Evolutionary conservation across 1,284 basidiomycete species (phyloP), one percentile per base, ranked within the genome.

Genomic region (Coniophora puteana): DNA sequence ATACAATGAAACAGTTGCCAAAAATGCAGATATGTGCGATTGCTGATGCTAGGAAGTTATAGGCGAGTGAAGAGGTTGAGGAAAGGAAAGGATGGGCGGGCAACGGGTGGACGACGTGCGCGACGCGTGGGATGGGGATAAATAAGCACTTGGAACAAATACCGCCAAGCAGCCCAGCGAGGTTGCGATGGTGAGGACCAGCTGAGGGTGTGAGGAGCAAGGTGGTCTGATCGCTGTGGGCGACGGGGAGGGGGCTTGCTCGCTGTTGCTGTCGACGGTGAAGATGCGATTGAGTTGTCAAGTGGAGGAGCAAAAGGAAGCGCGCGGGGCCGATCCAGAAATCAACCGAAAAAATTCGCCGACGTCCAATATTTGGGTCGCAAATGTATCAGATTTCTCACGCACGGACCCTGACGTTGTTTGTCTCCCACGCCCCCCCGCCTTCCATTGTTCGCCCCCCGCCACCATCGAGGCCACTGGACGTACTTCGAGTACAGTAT

Each of bases 251-350:
- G 42, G 49, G 48, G 52, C 46, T 54, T 55, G 57, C 47, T 51
- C 62, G 50, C 51, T 62, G 57, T 46, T 48, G 46, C 36, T 49
- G 61, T 62, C 62, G 52, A 52, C 54, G 59, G 37, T 29, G 31
- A 36, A 39, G 32, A 28, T 40, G 61, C 57, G 62, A 58, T 61
- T 57, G 45, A 59, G 51, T 62, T 63, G 60, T 65, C 63, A 63
- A 62, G 62, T 65, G 62, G 65, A 66, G 56, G 63, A 64, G 58
- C 49, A 63, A 59, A 48, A 65, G 62, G 61, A 62, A 63, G 66
- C 67, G 63, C 66, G 63, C 67, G 66, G 64, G 65, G 63, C 67
- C 66, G 63, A 67, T 59, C 42, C 55, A 65, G 61, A 62, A 57
- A 62, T 62, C 57, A 54, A 58, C 55, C 60, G 42, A 50, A 62